These are phyloP conservation scores for Phycomyces blakesleeanus DNA, from an alignment of 192 early-diverging fungal genomes.

Conservation along the genomic window DNA sequence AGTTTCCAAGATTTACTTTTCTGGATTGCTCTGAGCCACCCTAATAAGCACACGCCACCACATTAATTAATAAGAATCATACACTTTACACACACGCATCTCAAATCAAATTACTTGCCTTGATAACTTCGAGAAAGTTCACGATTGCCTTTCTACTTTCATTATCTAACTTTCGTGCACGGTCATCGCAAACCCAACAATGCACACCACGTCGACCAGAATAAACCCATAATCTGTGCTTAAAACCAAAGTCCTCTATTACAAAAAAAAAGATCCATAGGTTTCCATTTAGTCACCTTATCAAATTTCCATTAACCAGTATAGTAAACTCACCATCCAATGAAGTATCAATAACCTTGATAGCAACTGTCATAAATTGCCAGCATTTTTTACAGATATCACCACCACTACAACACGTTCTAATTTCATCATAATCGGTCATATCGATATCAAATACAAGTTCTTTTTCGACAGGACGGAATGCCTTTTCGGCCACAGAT, in stretches of 20 bases:
- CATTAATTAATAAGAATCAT: too few species aligned
- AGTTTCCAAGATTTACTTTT: constrained; percentile 67
- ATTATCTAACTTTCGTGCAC: constrained; percentile 73
- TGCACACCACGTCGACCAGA: constrained; percentile 96
- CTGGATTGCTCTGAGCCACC: constrained; percentile 70
- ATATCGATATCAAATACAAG: constrained; percentile 99
- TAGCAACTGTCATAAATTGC: constrained; percentile 90
- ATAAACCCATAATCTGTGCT: constrained; percentile 91
- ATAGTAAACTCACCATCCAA: constrained; percentile 48
- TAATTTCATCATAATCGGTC: constrained; percentile 97
- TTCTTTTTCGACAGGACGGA: constrained; percentile 80
- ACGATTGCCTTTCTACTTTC: constrained; percentile 81
- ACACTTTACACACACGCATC: too few species aligned
- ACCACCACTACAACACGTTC: constrained; percentile 91
- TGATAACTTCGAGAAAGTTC: constrained; percentile 75
- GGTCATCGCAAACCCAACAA: constrained; percentile 95
- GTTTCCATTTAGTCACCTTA: background rate
- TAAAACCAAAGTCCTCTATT: constrained; percentile 94
- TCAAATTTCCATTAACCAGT: background rate
- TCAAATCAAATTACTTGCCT: too few species aligned
- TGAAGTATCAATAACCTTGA: constrained; percentile 79
- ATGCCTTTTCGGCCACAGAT: constrained; percentile 62
- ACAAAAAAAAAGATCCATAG: too few species aligned
- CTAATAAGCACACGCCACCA: constrained; percentile 17
- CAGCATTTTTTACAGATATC: constrained; percentile 89